Conservation (phyloP, 805 yeast species). For the Debaryomyces castellii region DNA sequence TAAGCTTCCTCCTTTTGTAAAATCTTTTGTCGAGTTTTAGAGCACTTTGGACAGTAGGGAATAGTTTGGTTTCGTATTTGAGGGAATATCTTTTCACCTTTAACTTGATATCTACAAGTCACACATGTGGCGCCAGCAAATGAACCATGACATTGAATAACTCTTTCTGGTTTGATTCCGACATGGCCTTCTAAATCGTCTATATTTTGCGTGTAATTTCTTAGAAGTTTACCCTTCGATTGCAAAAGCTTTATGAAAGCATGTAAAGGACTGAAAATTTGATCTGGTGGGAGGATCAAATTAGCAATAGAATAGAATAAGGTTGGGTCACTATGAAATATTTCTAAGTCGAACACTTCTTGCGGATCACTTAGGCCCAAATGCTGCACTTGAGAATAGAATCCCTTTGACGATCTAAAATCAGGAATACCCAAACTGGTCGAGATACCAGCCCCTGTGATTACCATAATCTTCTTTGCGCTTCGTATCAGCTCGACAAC, state of each 20-base stretch:
- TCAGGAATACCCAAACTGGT: conserved; percentile 47
- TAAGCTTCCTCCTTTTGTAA: conserved; percentile 25
- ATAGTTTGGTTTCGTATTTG: conserved; percentile 46
- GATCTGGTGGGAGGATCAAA: conserved; percentile 42
- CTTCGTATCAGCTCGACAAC: conserved; percentile 52
- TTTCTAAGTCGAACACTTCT: conserved; percentile 41
- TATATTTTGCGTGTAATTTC: conserved; percentile 46
- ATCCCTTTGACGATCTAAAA: conserved; percentile 54
- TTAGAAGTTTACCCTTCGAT: conserved; percentile 33
- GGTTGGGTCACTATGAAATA: conserved; percentile 37
- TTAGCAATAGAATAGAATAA: conserved; percentile 44
- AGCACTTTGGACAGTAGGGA: conserved; percentile 55
- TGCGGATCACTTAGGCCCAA: conserved; percentile 44
- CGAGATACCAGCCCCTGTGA: conserved; percentile 48
- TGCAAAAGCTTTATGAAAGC: conserved; percentile 37
- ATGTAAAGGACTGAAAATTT: conserved; percentile 38
- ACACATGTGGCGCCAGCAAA: conserved; percentile 71
- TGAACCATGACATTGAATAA: conserved; percentile 85
- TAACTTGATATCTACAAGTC: conserved; percentile 63
- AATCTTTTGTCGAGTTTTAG: conserved; percentile 15
- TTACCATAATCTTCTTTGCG: conserved; percentile 44
- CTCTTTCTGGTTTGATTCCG: conserved; percentile 48
- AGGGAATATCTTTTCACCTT: conserved; percentile 47
- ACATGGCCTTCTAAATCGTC: conserved; percentile 50
- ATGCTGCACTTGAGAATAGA: conserved; percentile 55